Evolutionary conservation across 345 rosid species (phyloP).

Genomic region (Eucalyptus cloeziana): DNA sequence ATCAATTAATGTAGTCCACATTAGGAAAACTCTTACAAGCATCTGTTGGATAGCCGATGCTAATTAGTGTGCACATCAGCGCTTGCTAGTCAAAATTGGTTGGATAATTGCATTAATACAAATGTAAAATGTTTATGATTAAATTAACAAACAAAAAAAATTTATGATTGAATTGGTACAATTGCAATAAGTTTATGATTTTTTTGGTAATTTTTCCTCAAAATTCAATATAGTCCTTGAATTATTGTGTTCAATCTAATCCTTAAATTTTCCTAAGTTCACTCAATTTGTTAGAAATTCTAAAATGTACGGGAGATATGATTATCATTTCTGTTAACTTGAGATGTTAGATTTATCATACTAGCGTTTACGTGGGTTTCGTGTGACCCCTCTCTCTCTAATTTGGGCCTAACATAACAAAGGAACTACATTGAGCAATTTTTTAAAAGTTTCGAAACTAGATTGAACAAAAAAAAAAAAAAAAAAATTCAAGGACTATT

Average conservation of each 20-base stretch:
- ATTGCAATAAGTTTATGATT: rapidly evolving
- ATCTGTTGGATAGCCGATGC: no score
- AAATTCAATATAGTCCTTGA: rapidly evolving
- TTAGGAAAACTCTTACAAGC: no score
- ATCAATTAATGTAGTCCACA: no score
- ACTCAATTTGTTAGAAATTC: background rate
- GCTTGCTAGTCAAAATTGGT: no score
- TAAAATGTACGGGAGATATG: background rate
- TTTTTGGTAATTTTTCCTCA: background rate
- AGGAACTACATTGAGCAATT: background rate
- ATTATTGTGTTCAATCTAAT: background rate
- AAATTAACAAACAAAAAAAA: no score
- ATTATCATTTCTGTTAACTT: background rate
- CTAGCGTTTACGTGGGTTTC: background rate
- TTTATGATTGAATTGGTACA: rapidly evolving
- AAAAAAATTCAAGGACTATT: no score
- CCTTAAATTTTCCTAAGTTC: background rate
- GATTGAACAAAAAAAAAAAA: background rate
- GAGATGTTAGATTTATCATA: background rate
- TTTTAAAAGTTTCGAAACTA: background rate
- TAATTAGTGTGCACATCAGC: no score
- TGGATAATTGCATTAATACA: no score
- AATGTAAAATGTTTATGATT: no score
- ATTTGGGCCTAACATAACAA: background rate
- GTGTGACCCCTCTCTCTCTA: background rate